Evolutionary conservation across 2,329 filamentous ascomycete species (phyloP), one percentile per base, ranked within the genome.

Genomic region (Colletotrichum viniferum): DNA sequence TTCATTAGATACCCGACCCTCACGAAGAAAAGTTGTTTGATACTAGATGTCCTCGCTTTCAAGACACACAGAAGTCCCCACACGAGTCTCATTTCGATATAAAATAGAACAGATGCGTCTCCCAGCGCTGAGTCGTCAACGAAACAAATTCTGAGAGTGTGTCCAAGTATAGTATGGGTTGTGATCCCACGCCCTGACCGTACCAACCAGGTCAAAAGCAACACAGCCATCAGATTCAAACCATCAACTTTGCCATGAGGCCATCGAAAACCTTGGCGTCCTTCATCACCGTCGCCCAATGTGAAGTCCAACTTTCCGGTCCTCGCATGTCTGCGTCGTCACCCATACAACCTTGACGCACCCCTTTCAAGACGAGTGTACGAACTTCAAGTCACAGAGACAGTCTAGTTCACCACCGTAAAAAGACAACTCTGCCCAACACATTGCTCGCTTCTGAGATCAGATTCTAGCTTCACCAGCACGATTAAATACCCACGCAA

Each of bases 191-290:
- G 36, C 1, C 36, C 1, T 5, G 7, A 18, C 2, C 16, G 16
- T 10, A n/a, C 18, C 5, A 10, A 43, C 18, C 8, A 10, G n/a
- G 8, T 10, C 0, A n/a, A 43, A 10, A 43, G 18, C 38, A n/a
- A 48, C 18, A 48, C 18, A 48, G 38, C 18, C 0, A 4, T 48
- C 18, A 12, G 1, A 3, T 18, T 18, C 16, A 18, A 9, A 9
- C 8, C 4, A 0, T 5, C 43, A 12, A 21, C 21, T 18, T 21
- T 5, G 0, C 5, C 43, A 13, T 4, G 1, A 48, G 3, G 3
- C 1, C 2, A 12, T 48, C n/a, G 2, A 3, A 2, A 0, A 4
- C 10, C 3, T 3, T 21, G 0, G 1, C 3, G 10, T 48, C 0
- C 9, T 13, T 48, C 43, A 21, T 21, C 10, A 0, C 43, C n/a